phyloP scores from a whole-genome alignment of 495 filamentous ascomycete species.

The Hypoxylon trugodes region DNA sequence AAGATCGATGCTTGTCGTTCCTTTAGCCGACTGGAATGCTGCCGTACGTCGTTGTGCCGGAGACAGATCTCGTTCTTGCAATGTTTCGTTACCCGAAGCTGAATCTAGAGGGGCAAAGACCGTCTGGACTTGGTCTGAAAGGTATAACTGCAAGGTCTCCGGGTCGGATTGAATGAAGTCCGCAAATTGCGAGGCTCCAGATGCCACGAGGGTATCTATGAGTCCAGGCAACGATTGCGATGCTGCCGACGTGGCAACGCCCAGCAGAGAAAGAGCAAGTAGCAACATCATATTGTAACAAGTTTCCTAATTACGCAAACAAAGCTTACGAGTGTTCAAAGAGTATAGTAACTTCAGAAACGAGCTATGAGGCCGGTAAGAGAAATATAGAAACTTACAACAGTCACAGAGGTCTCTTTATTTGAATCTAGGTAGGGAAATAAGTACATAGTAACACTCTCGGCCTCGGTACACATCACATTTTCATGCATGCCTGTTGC shows the following conservation, averaged over 20 bases:
- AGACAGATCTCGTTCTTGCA: conserved; percentile 4
- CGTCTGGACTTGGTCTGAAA: conserved; percentile 38
- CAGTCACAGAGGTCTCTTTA: background rate
- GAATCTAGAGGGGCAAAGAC: conserved; percentile 45
- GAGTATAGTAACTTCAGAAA: background rate
- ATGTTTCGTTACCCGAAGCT: background rate
- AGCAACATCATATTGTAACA: conserved; percentile 8
- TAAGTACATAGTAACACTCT: background rate
- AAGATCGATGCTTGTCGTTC: conserved; percentile 1
- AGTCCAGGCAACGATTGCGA: conserved; percentile 13
- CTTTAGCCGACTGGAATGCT: conserved; percentile 18
- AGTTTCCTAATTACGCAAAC: background rate
- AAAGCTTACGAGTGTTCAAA: background rate
- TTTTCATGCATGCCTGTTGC: conserved; percentile 10
- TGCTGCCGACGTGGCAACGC: background rate
- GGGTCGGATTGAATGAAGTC: conserved; percentile 42
- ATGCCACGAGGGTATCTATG: conserved; percentile 28
- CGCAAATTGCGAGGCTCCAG: conserved; percentile 45
- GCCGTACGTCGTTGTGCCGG: background rate
- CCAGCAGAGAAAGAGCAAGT: conserved; percentile 3
- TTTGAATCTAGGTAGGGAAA: conserved; percentile 9
- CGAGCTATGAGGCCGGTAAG: background rate
- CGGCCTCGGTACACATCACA: background rate
- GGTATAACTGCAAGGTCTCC: conserved; percentile 39
- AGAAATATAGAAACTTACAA: background rate